Evolutionary conservation across 108 stramenopile species (phyloP).

Genomic region (Pseudonitzschia multiseries): DNA sequence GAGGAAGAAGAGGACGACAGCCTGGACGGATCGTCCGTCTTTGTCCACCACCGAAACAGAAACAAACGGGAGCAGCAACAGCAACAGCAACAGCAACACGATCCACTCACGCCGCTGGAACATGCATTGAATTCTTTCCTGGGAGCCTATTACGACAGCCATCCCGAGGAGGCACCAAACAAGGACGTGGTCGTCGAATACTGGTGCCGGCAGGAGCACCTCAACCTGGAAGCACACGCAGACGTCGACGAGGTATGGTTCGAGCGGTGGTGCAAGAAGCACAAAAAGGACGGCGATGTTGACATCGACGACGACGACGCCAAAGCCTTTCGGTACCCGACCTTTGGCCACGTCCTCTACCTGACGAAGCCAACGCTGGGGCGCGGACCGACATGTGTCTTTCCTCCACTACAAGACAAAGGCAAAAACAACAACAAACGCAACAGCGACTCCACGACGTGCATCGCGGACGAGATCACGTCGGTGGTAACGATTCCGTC

Average conservation of each 20-base stretch:
- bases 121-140: slow-evolving; percentile 48
- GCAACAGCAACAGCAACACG: no score
- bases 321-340: slow-evolving; percentile 35
- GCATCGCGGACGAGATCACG: slow-evolving; percentile 2
- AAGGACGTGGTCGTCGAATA: slow-evolving; percentile 51
- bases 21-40: slow-evolving; percentile 38
- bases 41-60: slow-evolving; percentile 21
- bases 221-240: slow-evolving; percentile 67
- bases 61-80: slow-evolving; percentile 6
- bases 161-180: not conserved
- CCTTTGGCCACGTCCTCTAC: slow-evolving; percentile 54
- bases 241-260: slow-evolving; percentile 61
- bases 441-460: not conserved
- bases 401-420: slow-evolving; percentile 29
- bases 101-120: slow-evolving; percentile 51
- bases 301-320: slow-evolving; percentile 23
- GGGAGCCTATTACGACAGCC: slow-evolving; percentile 34
- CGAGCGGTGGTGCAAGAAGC: slow-evolving; percentile 23
- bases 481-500: slow-evolving; percentile 55
- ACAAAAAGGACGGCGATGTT: not conserved
- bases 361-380: slow-evolving; percentile 31
- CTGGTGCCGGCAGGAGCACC: slow-evolving; percentile 56
- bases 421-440: no score
- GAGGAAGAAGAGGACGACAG: slow-evolving; percentile 13
- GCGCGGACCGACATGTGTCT: slow-evolving; percentile 42